Evolutionary conservation across 148 eudicot species (phyloP).

Genomic region (Spergularia bocconei): DNA sequence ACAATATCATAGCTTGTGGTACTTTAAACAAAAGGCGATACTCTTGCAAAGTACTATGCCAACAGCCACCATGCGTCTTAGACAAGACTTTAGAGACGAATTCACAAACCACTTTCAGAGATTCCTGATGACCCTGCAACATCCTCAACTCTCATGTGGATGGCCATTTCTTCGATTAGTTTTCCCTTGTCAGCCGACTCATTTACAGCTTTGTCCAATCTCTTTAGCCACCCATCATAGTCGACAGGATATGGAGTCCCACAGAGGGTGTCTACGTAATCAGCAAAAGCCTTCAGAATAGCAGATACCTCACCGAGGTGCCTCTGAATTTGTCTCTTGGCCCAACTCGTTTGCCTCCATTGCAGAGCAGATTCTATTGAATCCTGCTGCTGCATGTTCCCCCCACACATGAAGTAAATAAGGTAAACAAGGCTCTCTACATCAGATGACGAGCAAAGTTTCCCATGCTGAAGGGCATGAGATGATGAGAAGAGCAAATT

Average conservation of each 20-base stretch:
- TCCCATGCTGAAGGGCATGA: slow-evolving; percentile 75
- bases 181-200: slow-evolving; percentile 55
- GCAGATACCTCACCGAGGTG: slow-evolving; percentile 67
- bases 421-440: slow-evolving; percentile 73
- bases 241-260: slow-evolving; percentile 78
- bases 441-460: slow-evolving; percentile 77
- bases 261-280: slow-evolving; percentile 69
- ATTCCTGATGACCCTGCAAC: slow-evolving; percentile 64
- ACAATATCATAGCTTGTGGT: slow-evolving; percentile 9
- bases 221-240: slow-evolving; percentile 71
- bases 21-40: slow-evolving; percentile 7
- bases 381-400: slow-evolving; percentile 58
- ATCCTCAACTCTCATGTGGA: slow-evolving; percentile 43
- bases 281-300: slow-evolving; percentile 73
- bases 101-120: slow-evolving; percentile 40
- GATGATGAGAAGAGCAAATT: slow-evolving; percentile 70
- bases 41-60: background rate
- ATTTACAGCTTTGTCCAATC: slow-evolving; percentile 52
- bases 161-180: slow-evolving; percentile 35
- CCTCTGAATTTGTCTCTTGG: slow-evolving; percentile 61
- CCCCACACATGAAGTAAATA: slow-evolving; percentile 58
- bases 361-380: slow-evolving; percentile 75
- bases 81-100: background rate
- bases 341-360: slow-evolving; percentile 73
- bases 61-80: background rate